Percentiles rank a stretch among this genome's conserved stretches.
Conservation (phyloP, 1,284 basidiomycete species). For the Paramarasmius palmivorus region DNA sequence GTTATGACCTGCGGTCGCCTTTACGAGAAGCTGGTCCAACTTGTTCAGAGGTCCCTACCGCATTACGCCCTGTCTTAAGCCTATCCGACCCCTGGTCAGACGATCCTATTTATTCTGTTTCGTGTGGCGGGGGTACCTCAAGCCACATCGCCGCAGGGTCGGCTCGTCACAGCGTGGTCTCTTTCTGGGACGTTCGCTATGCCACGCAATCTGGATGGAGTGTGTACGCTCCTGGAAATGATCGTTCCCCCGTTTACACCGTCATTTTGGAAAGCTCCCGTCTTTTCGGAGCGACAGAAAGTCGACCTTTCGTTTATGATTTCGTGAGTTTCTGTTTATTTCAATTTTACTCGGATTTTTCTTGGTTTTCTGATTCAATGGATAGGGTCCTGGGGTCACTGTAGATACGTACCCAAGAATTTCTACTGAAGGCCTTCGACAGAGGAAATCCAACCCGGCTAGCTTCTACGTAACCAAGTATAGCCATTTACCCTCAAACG, state of each 20-base stretch:
- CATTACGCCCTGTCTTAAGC: slow-evolving; percentile 56
- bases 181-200: slow-evolving; percentile 78
- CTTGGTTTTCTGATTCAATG: slow-evolving; percentile 8
- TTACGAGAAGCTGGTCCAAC: slow-evolving; percentile 14
- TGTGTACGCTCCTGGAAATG: slow-evolving; percentile 74
- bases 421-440: slow-evolving; percentile 43
- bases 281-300: slow-evolving; percentile 73
- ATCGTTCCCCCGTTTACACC: slow-evolving; percentile 72
- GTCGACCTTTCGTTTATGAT: slow-evolving; percentile 72
- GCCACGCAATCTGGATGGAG: slow-evolving; percentile 63
- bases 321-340: slow-evolving; percentile 47
- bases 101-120: slow-evolving; percentile 73
- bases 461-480: slow-evolving; percentile 60
- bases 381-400: slow-evolving; percentile 53
- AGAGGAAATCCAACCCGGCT: slow-evolving; percentile 34
- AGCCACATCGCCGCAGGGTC: slow-evolving; percentile 70
- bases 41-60: slow-evolving; percentile 17
- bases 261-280: slow-evolving; percentile 71
- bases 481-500: slow-evolving; percentile 22
- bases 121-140: slow-evolving; percentile 66
- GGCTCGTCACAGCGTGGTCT: slow-evolving; percentile 70
- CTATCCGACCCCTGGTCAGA: slow-evolving; percentile 64
- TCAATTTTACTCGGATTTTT: not conserved
- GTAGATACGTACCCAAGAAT: slow-evolving; percentile 58
- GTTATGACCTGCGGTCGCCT: slow-evolving; percentile 69